Evolutionary conservation across 768 basidiomycete species (phyloP).

Genomic region (Lentinula guzmanii): DNA sequence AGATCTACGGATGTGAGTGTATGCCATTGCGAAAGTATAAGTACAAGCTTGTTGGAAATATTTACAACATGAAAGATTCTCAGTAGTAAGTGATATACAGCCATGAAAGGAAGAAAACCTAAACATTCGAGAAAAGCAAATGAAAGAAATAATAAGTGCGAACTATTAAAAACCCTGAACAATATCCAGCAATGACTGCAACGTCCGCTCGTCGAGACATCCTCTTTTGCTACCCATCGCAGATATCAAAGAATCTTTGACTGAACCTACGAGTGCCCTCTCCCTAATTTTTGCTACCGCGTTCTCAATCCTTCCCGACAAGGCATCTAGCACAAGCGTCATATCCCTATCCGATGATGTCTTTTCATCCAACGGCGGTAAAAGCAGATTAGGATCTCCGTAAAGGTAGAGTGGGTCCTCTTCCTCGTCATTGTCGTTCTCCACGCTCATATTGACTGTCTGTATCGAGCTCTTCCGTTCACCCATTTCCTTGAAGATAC

Average conservation of each 20-base stretch:
- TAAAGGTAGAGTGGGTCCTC: slow-evolving; percentile 34
- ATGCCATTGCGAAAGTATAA: not conserved
- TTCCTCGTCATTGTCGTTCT: slow-evolving; percentile 16
- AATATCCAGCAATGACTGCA: slow-evolving; percentile 6
- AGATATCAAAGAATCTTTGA: slow-evolving; percentile 3
- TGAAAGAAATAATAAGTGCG: not conserved
- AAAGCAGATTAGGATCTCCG: slow-evolving; percentile 55
- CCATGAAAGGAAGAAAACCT: not conserved
- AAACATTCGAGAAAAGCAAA: not conserved
- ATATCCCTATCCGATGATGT: slow-evolving; percentile 6
- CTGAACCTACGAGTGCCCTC: slow-evolving; percentile 5
- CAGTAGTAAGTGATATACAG: not conserved
- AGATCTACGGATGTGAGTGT: no score
- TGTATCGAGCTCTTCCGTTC: slow-evolving; percentile 40
- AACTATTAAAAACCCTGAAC: not conserved
- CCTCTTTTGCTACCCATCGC: not conserved
- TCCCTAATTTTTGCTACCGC: slow-evolving; percentile 9
- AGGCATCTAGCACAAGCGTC: slow-evolving; percentile 2
- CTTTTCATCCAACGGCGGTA: slow-evolving; percentile 36
- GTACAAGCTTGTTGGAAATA: not conserved
- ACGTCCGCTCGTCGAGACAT: slow-evolving; percentile 7
- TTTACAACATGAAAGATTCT: not conserved
- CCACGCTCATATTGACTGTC: slow-evolving; percentile 13
- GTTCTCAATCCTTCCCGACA: slow-evolving; percentile 7
- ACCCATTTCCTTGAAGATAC: slow-evolving; percentile 47